Evolutionary conservation across 768 basidiomycete species (phyloP).

Genomic region (Mycena pura): DNA sequence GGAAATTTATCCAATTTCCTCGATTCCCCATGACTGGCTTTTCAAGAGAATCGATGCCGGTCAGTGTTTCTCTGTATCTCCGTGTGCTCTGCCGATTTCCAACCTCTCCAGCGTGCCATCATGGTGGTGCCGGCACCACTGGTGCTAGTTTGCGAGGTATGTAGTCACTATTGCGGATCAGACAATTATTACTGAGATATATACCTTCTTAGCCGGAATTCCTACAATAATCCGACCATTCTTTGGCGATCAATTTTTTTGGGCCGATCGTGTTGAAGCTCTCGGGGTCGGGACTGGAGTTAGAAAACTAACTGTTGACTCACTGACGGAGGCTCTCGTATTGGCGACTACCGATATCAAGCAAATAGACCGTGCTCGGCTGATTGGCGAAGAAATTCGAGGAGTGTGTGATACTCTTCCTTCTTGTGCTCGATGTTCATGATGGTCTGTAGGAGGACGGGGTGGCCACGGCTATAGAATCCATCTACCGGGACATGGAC

Average conservation of each 20-base stretch:
- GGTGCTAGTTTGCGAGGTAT: constrained; percentile 91
- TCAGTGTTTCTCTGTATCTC: too few relatives aligned
- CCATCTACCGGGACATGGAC: constrained; percentile 95
- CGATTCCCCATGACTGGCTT: constrained; percentile 95
- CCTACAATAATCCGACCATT: constrained; percentile 97
- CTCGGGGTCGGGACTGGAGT: constrained; percentile 90
- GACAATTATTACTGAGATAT: neutral
- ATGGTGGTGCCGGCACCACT: constrained; percentile 96
- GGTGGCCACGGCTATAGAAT: constrained; percentile 91
- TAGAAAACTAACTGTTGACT: constrained; percentile 83
- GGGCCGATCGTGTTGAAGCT: constrained; percentile 97
- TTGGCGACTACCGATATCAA: constrained; percentile 87
- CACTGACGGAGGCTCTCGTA: constrained; percentile 77
- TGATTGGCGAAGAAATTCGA: constrained; percentile 88
- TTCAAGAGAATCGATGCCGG: constrained; percentile 89
- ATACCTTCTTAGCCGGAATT: constrained; percentile 83
- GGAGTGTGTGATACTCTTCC: constrained; percentile 52
- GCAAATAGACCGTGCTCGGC: constrained; percentile 85
- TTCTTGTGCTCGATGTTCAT: constrained; percentile 3
- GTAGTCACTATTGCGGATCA: constrained; percentile 22
- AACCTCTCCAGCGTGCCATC: constrained; percentile 70
- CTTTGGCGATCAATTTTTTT: constrained; percentile 98
- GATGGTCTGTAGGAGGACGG: constrained; percentile 80
- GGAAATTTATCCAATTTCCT: constrained; percentile 84
- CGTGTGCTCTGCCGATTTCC: neutral